These are phyloP conservation scores for Fusarium torulosum DNA, from an alignment of 2,329 filamentous ascomycete genomes.

Conservation along the genomic window DNA sequence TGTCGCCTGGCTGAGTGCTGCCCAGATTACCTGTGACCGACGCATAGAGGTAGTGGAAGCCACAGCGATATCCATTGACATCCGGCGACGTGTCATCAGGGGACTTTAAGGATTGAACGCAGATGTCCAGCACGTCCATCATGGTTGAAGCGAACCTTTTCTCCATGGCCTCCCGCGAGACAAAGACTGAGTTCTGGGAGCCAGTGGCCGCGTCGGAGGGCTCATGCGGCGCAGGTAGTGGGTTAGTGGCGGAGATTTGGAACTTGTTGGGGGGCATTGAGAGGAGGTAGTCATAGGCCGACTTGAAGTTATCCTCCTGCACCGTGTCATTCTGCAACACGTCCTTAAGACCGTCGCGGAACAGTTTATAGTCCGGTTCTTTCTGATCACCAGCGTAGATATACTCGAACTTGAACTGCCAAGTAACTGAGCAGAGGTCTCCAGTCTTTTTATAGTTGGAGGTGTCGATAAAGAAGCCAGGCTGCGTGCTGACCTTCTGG, in stretches of 20 bases:
- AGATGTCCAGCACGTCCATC: conserved; percentile 13
- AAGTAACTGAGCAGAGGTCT: neutral
- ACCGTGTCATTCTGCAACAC: neutral
- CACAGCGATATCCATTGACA: neutral
- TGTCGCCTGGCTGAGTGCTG: neutral
- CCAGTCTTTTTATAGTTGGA: conserved; percentile 2
- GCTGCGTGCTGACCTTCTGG: conserved; percentile 13
- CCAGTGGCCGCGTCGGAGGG: conserved; percentile 6
- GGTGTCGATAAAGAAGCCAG: conserved; percentile 4
- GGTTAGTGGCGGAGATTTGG: neutral
- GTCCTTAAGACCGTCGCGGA: conserved; percentile 1
- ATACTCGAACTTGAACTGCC: conserved; percentile 6
- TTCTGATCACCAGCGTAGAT: neutral
- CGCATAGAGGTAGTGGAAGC: conserved; percentile 10
- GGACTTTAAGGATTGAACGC: neutral
- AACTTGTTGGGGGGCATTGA: conserved; percentile 6
- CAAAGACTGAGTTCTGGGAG: conserved; percentile 13
- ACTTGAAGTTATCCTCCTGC: conserved; percentile 1
- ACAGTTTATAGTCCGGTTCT: neutral
- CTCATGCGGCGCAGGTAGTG: neutral
- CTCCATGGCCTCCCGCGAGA: conserved; percentile 3
- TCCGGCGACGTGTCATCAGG: conserved; percentile 1
- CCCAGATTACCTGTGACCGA: conserved; percentile 9
- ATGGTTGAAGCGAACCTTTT: conserved; percentile 9
- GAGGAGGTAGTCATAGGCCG: conserved; percentile 3